Conservation (phyloP, 2,329 filamentous ascomycete genomes). For the Colletotrichum sp. region DNA sequence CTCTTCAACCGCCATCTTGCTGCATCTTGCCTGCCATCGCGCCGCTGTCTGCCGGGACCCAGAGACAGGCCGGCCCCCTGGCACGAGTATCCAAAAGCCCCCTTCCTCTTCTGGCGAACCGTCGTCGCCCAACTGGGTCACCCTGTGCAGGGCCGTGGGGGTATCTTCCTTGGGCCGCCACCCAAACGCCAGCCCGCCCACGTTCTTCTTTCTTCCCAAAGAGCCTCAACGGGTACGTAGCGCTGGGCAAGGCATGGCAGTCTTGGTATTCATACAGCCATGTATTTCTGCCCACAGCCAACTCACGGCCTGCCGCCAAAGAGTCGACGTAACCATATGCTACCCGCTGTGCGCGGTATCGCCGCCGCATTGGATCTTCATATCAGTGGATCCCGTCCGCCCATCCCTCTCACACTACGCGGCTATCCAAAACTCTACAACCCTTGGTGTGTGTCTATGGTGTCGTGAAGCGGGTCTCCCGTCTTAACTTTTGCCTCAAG, state of each 20-base stretch:
- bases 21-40: constrained; percentile 25
- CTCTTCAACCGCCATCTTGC: constrained; percentile 30
- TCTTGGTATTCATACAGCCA: background rate
- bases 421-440: background rate
- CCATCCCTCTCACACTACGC: background rate
- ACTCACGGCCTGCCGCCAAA: background rate
- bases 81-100: background rate
- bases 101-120: constrained; percentile 14
- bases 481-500: constrained; percentile 4
- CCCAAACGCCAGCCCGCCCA: constrained; percentile 8
- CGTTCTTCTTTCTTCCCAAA: background rate
- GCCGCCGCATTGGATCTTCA: background rate
- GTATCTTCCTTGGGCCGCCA: background rate
- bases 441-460: background rate
- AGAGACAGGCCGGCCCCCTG: constrained; percentile 3
- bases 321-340: background rate
- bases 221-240: constrained; percentile 13
- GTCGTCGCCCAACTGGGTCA: constrained; percentile 15
- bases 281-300: background rate
- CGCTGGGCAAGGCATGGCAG: background rate
- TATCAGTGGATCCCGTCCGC: background rate
- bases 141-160: constrained; percentile 10
- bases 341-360: background rate
- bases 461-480: background rate
- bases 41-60: constrained; percentile 28